phyloP scores from a whole-genome alignment of 2,329 filamentous ascomycete species.

The Aspergillus alliaceus region DNA sequence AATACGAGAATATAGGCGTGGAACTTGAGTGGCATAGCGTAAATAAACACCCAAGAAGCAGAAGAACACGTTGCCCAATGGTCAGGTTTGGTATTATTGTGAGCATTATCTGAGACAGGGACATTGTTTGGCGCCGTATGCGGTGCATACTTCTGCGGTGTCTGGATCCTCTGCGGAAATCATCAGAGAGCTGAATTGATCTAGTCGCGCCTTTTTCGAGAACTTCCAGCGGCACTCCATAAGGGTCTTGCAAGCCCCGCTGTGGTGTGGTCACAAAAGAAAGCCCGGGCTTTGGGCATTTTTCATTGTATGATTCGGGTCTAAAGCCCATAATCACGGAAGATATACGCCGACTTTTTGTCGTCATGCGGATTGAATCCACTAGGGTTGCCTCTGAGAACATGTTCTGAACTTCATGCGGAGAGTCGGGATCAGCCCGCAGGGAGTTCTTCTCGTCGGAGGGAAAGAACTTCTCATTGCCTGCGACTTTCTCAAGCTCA shows the following conservation, averaged over 20 bases:
- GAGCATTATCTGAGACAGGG: slow-evolving; percentile 58
- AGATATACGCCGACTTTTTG: not conserved
- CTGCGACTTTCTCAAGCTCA: slow-evolving; percentile 48
- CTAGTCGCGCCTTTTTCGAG: not conserved
- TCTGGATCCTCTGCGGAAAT: not conserved
- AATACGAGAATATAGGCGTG: slow-evolving; percentile 73
- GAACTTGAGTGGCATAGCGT: slow-evolving; percentile 65
- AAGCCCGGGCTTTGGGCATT: not conserved
- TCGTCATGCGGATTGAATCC: not conserved
- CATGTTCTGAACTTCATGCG: not conserved
- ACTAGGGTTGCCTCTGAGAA: not conserved
- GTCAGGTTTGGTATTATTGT: slow-evolving; percentile 71
- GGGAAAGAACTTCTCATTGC: slow-evolving; percentile 24
- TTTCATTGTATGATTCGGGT: not conserved
- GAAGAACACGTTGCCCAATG: slow-evolving; percentile 49
- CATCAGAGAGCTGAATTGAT: not conserved
- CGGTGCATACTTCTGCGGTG: slow-evolving; percentile 4
- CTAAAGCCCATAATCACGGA: not conserved
- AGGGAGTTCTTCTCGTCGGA: not conserved
- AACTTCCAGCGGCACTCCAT: not conserved
- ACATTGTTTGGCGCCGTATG: slow-evolving; percentile 10
- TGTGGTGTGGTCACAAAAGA: not conserved
- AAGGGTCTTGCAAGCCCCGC: not conserved
- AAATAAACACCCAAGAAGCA: slow-evolving; percentile 62
- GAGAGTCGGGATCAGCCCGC: not conserved